These are phyloP conservation scores for Cardiospermum halicacabum DNA, from an alignment of 345 rosid genomes.

Conservation along the genomic window DNA sequence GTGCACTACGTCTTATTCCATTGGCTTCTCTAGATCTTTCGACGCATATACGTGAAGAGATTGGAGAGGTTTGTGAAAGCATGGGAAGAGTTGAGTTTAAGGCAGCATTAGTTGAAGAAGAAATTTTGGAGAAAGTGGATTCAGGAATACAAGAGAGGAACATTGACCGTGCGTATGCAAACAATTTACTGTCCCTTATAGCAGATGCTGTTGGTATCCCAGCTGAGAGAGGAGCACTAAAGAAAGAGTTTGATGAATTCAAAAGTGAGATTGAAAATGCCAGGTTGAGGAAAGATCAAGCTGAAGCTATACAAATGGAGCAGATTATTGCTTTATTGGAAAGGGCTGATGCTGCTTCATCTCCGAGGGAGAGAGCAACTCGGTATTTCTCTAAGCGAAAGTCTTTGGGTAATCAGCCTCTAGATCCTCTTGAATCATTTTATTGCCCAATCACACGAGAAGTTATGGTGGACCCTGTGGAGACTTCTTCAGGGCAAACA, in stretches of 20 bases:
- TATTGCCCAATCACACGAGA: conserved; percentile 66
- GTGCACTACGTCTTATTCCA: conserved; percentile 52
- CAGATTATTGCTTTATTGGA: conserved; percentile 67
- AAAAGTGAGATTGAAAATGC: conserved; percentile 58
- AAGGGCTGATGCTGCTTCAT: conserved; percentile 61
- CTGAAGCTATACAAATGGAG: conserved; percentile 73
- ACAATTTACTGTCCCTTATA: conserved; percentile 44
- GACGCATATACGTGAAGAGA: conserved; percentile 35
- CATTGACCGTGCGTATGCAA: conserved; percentile 56
- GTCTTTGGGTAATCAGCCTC: conserved; percentile 53
- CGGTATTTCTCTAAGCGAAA: conserved; percentile 50
- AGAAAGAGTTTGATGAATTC: conserved; percentile 57
- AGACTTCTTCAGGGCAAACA: conserved; percentile 72
- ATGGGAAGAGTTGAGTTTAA: conserved; percentile 57
- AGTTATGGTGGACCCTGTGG: conserved; percentile 73
- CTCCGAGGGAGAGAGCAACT: conserved; percentile 50
- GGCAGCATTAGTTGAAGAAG: conserved; percentile 57
- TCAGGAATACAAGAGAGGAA: conserved; percentile 64
- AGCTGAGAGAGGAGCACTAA: conserved; percentile 40
- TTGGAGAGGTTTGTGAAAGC: conserved; percentile 29
- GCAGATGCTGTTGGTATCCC: conserved; percentile 61
- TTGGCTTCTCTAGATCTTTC: conserved; percentile 54
- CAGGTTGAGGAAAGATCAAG: conserved; percentile 53
- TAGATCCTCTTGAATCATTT: conserved; percentile 66
- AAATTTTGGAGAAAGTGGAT: conserved; percentile 57